Base-by-base conservation (phyloP, 345 rosid genomes). In the Citrus reticulata region DNA sequence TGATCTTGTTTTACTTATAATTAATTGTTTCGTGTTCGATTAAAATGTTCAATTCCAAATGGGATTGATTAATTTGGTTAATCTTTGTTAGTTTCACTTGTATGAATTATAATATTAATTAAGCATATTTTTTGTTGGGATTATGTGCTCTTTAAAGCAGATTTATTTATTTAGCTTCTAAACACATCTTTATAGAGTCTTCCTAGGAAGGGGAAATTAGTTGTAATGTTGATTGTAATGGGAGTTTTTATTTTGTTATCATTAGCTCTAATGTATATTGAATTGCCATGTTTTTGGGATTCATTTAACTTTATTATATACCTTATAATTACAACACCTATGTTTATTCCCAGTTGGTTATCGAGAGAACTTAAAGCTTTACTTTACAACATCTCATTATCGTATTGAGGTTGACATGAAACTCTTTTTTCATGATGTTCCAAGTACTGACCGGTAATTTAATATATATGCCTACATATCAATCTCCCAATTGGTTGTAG, bases 401-500 rank as follows among this genome's bases (percentile, higher is more conserved):
- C 7, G 6, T 35, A 35, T 35, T 35, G 0, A 35, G 1, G 37
- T 35, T 35, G 37, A 35, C 0, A 6, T 0, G 7, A 35, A 35
- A 35, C 37, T 35, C 37, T 5, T 35, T 35, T 1, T 5, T 35
- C 37, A 35, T 35, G 1, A 35, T 35, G 2, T 22, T 59, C 35
- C 54, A 40, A 71, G 51, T 55, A 42, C 9, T 8, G 55, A 54
- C 1, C 0, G 1, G 4, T 8, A 60, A 16, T 39, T 70, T 57
- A 4, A 30, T 62, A 46, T 46, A 32, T 59, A 46, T 13, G 1
- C 54, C 17, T 13, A 13, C 17, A 46, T 4, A 2, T 46, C 54
- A 10, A 11, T 46, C 17, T 46, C 17, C 0, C 85, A 87, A 83
- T 91, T 86, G 97, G 98, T 7, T 35, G 8, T 35, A 1, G 9